Base-by-base conservation (phyloP, 2,329 filamentous ascomycete genomes). In the Aspergillus versicolor region DNA sequence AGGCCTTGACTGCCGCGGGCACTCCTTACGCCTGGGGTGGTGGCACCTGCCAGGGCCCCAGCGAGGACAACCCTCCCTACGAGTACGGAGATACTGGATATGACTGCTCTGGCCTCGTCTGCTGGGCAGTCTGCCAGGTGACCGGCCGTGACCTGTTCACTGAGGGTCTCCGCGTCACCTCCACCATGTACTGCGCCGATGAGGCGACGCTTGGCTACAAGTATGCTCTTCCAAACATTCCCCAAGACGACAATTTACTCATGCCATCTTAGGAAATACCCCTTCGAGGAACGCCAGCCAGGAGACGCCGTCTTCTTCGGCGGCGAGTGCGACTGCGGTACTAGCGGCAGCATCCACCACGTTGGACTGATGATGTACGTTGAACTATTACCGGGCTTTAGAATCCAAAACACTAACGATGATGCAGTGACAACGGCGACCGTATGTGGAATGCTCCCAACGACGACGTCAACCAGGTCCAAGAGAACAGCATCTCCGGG, bases 1-100 rank as follows among this genome's bases (percentile, higher is more conserved):
- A 79, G 71, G 73, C 78, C 66, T 79, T 81, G 77, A 68, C 75
- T 58, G 75, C 77, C 49, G 65, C 80, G 34, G 79, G 79, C 30
- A 59, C 79, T 27, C 66, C 65, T 5, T 70, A 69, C 54, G 67
- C 65, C 13, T 70, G 67, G 67, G 67, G 67, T 17, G 67, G 67
- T 24, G 67, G 67, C 13, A 60, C 50, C 21, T 70, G 67, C 57
- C 59, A 59, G 1, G 67, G 67, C 2, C 67, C 67, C 8, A 61
- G 61, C 4, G 40, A 40, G 8, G 67, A 68, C 46, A 48, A 65
- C 21, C 62, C 63, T 4, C 66, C 67, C 5, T 66, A 65, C 47
- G 24, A 67, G 8, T 63, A 67, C 44, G 66, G 64, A 4, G 64
- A 69, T 9, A 48, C 60, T 22, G 67, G 67, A 4, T 70, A 62